Evolutionary conservation across 2,329 filamentous ascomycete genomes (phyloP).

Genomic region (Trichoderma sp.): DNA sequence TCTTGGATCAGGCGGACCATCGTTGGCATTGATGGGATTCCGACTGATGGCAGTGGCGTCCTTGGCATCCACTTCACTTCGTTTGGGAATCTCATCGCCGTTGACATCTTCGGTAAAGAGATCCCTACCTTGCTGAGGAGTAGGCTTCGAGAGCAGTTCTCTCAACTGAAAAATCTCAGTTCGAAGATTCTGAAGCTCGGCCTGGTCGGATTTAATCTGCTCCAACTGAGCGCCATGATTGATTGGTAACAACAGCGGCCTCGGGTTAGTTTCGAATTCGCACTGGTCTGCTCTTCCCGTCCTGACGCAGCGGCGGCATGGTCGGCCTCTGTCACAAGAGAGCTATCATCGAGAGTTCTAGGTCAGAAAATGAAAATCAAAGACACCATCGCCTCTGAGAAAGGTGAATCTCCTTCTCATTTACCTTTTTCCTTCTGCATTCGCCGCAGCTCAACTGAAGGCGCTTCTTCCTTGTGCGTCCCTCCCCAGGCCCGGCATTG

Average conservation of each 20-base stretch:
- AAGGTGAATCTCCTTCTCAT: neutral
- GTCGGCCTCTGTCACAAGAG: slow-evolving; percentile 7
- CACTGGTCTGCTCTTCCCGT: slow-evolving; percentile 12
- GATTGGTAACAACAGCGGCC: neutral
- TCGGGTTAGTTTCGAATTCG: slow-evolving; percentile 2
- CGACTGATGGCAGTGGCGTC: neutral
- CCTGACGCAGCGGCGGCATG: slow-evolving; percentile 3
- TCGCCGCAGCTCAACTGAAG: slow-evolving; percentile 11
- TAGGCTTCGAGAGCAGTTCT: neutral
- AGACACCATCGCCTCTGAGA: neutral
- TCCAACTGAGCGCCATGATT: neutral
- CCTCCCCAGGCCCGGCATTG: neutral
- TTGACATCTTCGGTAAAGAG: neutral
- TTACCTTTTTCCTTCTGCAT: slow-evolving; percentile 18
- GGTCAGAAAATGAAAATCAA: neutral
- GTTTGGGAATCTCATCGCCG: neutral
- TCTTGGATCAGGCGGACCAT: slow-evolving; percentile 6
- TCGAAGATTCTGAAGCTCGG: neutral
- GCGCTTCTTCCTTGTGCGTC: slow-evolving; percentile 8
- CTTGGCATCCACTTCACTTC: neutral
- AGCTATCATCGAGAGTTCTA: neutral
- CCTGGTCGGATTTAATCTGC: slow-evolving; percentile 8
- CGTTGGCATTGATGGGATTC: neutral
- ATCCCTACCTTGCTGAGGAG: neutral
- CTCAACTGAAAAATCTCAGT: neutral